phyloP scores from a whole-genome alignment of 2,329 filamentous ascomycete species.

The Davidsoniella eucalypti region DNA sequence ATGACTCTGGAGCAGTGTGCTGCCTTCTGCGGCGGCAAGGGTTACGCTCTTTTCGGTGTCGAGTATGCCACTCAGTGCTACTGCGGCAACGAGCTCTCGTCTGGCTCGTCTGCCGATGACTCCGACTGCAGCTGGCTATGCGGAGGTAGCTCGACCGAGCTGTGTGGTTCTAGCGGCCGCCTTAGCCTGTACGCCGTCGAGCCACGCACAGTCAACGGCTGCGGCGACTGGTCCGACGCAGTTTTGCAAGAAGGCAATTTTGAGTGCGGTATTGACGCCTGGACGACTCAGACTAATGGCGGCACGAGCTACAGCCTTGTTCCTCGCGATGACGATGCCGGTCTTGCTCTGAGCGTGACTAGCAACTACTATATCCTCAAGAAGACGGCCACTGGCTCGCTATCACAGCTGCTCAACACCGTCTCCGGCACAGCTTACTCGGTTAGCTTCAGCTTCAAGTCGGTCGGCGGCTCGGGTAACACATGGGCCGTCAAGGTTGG shows the following conservation, averaged over 20 bases:
- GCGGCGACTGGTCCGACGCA: constrained; percentile 2
- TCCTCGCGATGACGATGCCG: neutral
- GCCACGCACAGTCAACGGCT: neutral
- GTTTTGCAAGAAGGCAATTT: neutral
- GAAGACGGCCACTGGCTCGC: neutral
- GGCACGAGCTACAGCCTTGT: neutral
- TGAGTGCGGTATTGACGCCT: neutral
- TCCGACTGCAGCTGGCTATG: constrained; percentile 31
- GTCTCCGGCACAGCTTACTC: neutral
- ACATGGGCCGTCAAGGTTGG: constrained; percentile 1
- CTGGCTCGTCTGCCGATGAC: constrained; percentile 27
- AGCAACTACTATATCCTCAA: neutral
- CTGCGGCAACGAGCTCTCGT: constrained; percentile 25
- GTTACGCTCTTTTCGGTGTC: constrained; percentile 30
- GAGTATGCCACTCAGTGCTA: constrained; percentile 38
- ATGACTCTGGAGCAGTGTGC: constrained; percentile 31
- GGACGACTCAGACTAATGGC: neutral
- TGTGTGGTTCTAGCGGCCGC: constrained; percentile 33
- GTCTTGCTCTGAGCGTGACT: neutral
- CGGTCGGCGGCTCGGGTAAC: neutral
- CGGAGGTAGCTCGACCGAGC: constrained; percentile 29
- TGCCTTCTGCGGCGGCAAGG: constrained; percentile 27
- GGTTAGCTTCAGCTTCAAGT: neutral
- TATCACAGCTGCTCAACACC: neutral
- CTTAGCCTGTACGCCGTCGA: constrained; percentile 28